phyloP scores from a whole-genome alignment of 805 yeast genomes.

The Kazachstania martiniae region DNA sequence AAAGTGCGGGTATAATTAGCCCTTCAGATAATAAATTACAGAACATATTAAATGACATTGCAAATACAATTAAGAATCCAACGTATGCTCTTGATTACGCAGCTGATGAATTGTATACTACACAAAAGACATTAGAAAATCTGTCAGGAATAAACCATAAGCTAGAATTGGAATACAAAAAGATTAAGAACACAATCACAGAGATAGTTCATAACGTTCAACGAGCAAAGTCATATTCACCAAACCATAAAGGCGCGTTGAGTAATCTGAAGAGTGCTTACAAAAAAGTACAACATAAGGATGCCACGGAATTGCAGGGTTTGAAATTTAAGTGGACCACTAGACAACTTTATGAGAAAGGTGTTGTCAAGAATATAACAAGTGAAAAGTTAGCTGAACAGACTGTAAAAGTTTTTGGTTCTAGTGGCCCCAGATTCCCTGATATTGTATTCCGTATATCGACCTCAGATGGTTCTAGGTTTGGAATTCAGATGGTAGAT shows the following conservation, averaged over 20 bases:
- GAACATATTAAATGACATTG: constrained; percentile 69
- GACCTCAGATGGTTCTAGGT: constrained; percentile 61
- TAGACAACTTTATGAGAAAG: constrained; percentile 62
- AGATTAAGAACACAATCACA: constrained; percentile 38
- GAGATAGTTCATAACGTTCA: constrained; percentile 42
- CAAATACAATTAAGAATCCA: constrained; percentile 60
- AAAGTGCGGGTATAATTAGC: constrained; percentile 50
- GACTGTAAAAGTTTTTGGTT: constrained; percentile 29
- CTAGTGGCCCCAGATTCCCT: constrained; percentile 42
- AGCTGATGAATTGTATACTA: constrained; percentile 34
- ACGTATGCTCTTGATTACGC: constrained; percentile 40
- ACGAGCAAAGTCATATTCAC: constrained; percentile 23
- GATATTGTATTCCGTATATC: constrained; percentile 66
- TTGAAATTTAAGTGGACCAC: constrained; percentile 67
- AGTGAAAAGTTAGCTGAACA: constrained; percentile 37
- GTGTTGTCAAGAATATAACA: constrained; percentile 48
- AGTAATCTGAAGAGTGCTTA: constrained; percentile 34
- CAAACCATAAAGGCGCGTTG: constrained; percentile 20
- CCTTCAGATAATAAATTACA: constrained; percentile 62
- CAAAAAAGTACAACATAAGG: constrained; percentile 27
- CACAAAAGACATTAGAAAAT: constrained; percentile 34
- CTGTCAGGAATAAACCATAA: constrained; percentile 37
- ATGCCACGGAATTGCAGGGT: constrained; percentile 25
- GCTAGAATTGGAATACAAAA: constrained; percentile 31
- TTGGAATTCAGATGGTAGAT: constrained; percentile 46